phyloP scores from a whole-genome alignment of 1,284 basidiomycete species.

The Naganishia cerealis region DNA sequence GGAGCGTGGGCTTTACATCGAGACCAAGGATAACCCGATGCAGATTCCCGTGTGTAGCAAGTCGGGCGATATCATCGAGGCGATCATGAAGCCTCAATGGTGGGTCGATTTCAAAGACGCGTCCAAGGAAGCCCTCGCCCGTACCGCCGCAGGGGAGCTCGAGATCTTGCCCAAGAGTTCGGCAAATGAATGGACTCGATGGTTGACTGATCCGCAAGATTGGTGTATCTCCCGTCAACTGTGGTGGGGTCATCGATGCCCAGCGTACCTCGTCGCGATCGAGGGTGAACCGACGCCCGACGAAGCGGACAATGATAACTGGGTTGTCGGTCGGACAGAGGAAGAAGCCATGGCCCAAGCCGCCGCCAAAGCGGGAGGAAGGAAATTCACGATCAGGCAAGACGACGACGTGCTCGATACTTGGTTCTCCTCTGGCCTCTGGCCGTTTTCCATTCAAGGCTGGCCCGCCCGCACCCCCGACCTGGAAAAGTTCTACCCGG shows the following conservation, averaged over 20 bases:
- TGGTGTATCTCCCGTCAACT: slow-evolving; percentile 99
- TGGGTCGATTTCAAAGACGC: slow-evolving; percentile 94
- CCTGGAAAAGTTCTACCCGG: slow-evolving; percentile 79
- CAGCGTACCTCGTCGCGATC: slow-evolving; percentile 88
- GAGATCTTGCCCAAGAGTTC: slow-evolving; percentile 78
- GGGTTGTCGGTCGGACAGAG: slow-evolving; percentile 83
- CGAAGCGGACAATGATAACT: slow-evolving; percentile 72
- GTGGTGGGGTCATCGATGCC: slow-evolving; percentile 98
- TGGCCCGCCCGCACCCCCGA: slow-evolving; percentile 89
- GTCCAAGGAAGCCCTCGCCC: slow-evolving; percentile 83
- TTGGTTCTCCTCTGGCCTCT: slow-evolving; percentile 97
- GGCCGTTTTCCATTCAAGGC: slow-evolving; percentile 97
- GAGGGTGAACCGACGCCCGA: slow-evolving; percentile 72
- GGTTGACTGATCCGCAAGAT: slow-evolving; percentile 94
- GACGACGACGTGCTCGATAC: slow-evolving; percentile 98
- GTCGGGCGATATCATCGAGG: slow-evolving; percentile 95
- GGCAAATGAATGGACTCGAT: slow-evolving; percentile 93
- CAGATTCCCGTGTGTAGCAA: slow-evolving; percentile 91
- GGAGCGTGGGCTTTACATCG: slow-evolving; percentile 81
- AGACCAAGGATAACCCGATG: slow-evolving; percentile 95
- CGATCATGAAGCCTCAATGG: slow-evolving; percentile 97
- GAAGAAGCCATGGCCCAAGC: slow-evolving; percentile 82
- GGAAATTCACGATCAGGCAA: slow-evolving; percentile 78
- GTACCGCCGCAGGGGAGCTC: slow-evolving; percentile 81
- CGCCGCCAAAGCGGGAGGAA: slow-evolving; percentile 67